Conservation (phyloP, 2,329 filamentous ascomycete species). For the Diaporthe vexans region DNA sequence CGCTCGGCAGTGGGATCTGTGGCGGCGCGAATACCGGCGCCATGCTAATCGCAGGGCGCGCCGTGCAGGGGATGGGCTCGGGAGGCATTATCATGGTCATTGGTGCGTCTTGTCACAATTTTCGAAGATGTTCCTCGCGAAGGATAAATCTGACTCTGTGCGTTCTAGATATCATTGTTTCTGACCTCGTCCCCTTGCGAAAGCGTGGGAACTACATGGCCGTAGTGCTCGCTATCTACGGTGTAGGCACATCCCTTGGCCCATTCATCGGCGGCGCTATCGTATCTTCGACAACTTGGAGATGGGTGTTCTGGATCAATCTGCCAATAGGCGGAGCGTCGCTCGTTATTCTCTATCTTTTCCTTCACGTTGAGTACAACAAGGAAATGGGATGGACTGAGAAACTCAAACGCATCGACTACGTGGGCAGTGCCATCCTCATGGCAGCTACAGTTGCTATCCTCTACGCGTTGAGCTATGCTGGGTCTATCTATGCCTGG, state of each 20-base stretch:
- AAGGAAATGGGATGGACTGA: conserved; percentile 42
- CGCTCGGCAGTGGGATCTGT: conserved; percentile 64
- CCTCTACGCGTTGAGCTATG: conserved; percentile 58
- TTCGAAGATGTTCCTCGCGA: not conserved
- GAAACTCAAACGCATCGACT: conserved; percentile 49
- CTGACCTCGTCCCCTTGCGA: conserved; percentile 44
- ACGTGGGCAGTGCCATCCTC: conserved; percentile 51
- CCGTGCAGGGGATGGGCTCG: conserved; percentile 60
- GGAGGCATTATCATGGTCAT: conserved; percentile 50
- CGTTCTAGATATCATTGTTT: conserved; percentile 41
- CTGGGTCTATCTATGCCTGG: conserved; percentile 58
- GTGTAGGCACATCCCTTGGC: conserved; percentile 44
- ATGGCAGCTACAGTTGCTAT: conserved; percentile 50
- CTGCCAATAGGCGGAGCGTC: not conserved
- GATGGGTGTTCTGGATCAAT: conserved; percentile 47
- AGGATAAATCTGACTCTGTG: not conserved
- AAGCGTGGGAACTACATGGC: conserved; percentile 27
- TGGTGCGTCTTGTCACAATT: too few species aligned
- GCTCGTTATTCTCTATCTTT: conserved; percentile 48
- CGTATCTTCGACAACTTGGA: conserved; percentile 44
- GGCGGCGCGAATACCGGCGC: conserved; percentile 58
- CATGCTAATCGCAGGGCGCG: conserved; percentile 62
- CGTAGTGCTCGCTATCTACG: conserved; percentile 42
- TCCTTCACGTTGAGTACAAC: conserved; percentile 55
- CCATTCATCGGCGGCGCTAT: conserved; percentile 41